Evolutionary conservation across 352 stramenopile genomes (phyloP), one percentile per base, ranked within the genome.

Genomic region (Pythium scleroteichum): DNA sequence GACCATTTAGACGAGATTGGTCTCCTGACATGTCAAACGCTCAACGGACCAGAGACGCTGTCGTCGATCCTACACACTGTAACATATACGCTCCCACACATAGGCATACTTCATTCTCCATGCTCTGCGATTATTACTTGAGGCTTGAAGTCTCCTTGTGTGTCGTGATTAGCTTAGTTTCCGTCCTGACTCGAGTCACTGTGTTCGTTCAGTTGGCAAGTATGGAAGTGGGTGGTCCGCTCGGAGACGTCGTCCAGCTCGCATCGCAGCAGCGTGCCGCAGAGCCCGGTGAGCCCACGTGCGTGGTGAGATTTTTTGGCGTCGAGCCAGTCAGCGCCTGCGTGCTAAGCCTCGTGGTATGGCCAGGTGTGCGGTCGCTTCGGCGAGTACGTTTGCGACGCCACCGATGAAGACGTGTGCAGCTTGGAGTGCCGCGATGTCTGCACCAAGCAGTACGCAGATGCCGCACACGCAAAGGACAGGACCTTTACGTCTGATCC

Each of bases 371-470:
- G 86, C 40, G 75, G 76, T 17, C 78, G 80, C 32, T 93, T 78
- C 39, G 86, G 86, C 63, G 82, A 78, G 29, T 95, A 93, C 53
- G 69, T 94, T 47, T 94, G 86, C 52, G 86, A 95, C 50, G 70
- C 63, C 23, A 95, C 86, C 0, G 79, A 94, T 40, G 72, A 94
- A 54, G 82, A 95, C 69, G 86, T 95, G 13, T 95, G 86, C 64
- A 92, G 80, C 61, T 50, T 94, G 7, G 76, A 94, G 58, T 94
- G 84, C 52, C 79, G 84, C 19, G 73, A 91, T 39, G 12, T 75
- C 7, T 85, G 73, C 45, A 46, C 74, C 0, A 39, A 55, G 4
- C 67, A 70, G 46, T 2, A 44, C 26, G 7, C 3, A 2, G 9
- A 49, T 26, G 12, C 16, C 10, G 4, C 10, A 10, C 5, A 35